Base-by-base conservation (phyloP, 2,329 filamentous ascomycete genomes). In the Alternaria longipes region DNA sequence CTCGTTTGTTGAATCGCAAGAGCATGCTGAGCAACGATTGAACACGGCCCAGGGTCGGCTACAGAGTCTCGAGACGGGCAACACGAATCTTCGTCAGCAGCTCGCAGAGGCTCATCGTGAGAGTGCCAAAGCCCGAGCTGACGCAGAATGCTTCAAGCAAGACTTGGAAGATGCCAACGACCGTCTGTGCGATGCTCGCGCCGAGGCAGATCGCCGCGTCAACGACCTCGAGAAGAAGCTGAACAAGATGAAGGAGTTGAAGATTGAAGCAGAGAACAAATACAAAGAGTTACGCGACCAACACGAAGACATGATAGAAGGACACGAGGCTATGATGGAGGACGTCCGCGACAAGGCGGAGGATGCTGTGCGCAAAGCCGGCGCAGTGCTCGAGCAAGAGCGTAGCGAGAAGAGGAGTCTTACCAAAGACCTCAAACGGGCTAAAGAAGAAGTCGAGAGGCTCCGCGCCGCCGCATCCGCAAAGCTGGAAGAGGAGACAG, bases 291-390 rank as follows among this genome's bases (percentile, higher is more conserved):
- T 78, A 14, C 67, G 72, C 47, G 60, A 62, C 6, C 69, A 75
- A 53, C 69, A 72, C 26, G 61, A 74, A n/a, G 67, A 73, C 9
- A 41, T 75, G 9, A 58, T 64, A 8, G 73, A 75, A 60, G 66
- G 72, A 1, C 69, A 76, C 28, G 68, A 74, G 50, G 59, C 66
- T 3, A 65, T 69, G 42, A 49, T 75, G 26, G 69, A 74, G 51
- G 68, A 74, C 26, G 66, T 77, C 12, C 75, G 74, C 20, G 67
- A 71, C 9, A 79, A 73, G 36, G 76, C 76, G 5, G 76, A 78
- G 56, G 75, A 79, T 45, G 75, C 73, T 4, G 69, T 79, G 2
- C 68, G 73, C 51, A 78, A 77, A 61, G 70, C 72, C 4, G 71
- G 72, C 38, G 63, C 67, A 9, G 60, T 79, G 6, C 67, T 79